Conservation (phyloP, 208 protist genomes). For the Giardia muris region DNA sequence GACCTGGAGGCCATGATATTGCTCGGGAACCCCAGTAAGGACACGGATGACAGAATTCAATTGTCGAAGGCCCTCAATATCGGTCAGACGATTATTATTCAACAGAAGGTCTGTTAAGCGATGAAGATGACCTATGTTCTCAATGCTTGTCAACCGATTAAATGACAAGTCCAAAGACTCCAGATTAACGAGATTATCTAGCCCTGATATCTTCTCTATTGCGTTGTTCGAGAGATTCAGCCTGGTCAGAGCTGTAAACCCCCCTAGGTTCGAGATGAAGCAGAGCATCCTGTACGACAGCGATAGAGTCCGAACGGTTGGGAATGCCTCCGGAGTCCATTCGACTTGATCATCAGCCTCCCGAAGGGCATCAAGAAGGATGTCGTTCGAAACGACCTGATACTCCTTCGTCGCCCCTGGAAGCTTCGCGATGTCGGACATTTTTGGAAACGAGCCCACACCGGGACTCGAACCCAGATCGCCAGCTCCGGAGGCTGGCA, state of each 20-base stretch:
- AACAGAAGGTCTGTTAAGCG: background rate
- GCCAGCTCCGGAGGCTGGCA: conserved; percentile 16
- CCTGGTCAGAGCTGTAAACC: background rate
- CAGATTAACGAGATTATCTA: background rate
- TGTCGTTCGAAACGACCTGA: background rate
- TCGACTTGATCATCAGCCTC: background rate
- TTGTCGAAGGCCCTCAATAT: background rate
- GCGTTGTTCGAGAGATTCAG: background rate
- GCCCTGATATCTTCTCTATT: background rate
- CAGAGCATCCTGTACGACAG: background rate
- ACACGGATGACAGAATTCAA: background rate
- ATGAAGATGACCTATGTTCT: background rate
- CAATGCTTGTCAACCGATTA: background rate
- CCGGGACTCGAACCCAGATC: conserved; percentile 29
- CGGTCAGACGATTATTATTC: background rate
- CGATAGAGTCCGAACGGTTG: background rate
- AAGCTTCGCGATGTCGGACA: background rate
- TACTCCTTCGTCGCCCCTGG: background rate
- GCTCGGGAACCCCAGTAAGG: background rate
- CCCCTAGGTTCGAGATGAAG: background rate
- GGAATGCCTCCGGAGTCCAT: background rate
- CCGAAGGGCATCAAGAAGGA: background rate
- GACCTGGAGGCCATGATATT: background rate
- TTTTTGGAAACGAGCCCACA: conserved; percentile 11
- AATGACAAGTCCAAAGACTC: background rate